phyloP scores from a whole-genome alignment of 768 basidiomycete genomes.

The Mycena rebaudengoi region DNA sequence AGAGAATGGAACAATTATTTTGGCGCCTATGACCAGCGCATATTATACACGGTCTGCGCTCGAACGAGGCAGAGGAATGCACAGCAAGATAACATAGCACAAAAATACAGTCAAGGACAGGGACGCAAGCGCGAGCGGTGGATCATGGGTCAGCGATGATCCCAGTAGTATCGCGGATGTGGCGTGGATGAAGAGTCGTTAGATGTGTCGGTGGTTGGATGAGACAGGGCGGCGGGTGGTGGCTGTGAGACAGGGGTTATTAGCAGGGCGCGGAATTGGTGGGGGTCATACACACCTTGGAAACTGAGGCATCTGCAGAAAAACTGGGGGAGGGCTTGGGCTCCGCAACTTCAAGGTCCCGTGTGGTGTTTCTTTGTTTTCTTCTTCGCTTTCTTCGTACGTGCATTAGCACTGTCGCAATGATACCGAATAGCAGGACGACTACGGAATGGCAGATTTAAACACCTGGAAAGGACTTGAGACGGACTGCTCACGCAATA shows the following conservation, averaged over 20 bases:
- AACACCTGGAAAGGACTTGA: not conserved
- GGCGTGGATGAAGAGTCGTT: too few relatives aligned
- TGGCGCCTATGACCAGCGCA: too few relatives aligned
- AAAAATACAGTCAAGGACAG: too few relatives aligned
- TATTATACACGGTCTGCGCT: too few relatives aligned
- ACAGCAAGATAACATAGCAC: too few relatives aligned
- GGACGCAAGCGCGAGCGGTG: too few relatives aligned
- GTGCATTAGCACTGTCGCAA: slow-evolving; percentile 10
- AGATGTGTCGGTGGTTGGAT: too few relatives aligned
- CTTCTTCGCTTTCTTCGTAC: slow-evolving; percentile 5
- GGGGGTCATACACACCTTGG: not conserved
- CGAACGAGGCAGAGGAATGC: too few relatives aligned
- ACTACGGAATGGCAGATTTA: not conserved
- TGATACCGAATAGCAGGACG: not conserved
- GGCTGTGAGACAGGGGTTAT: not conserved
- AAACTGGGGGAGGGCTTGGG: not conserved
- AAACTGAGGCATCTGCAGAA: not conserved
- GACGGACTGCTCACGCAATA: slow-evolving; percentile 9
- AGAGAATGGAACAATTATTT: too few relatives aligned
- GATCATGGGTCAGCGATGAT: too few relatives aligned
- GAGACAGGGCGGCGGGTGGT: not conserved
- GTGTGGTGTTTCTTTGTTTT: not conserved
- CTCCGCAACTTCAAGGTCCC: not conserved
- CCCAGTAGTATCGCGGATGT: too few relatives aligned
- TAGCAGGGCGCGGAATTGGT: not conserved